phyloP scores from a whole-genome alignment of 169 alveolate species.

The Cryptosporidium parvum region DNA sequence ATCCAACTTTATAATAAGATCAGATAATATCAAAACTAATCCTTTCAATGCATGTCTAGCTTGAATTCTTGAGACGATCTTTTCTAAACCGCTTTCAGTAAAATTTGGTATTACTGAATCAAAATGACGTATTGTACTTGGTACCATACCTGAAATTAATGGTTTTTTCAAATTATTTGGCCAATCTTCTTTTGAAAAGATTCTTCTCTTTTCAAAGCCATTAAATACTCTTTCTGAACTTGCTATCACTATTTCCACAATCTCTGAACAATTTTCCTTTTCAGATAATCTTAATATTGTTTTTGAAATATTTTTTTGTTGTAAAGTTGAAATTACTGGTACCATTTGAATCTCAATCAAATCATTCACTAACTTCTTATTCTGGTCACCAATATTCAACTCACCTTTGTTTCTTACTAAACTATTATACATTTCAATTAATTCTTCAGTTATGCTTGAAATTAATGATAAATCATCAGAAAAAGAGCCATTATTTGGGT shows the following conservation, averaged over 20 bases:
- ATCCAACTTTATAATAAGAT: not conserved
- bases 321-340: slow-evolving; percentile 17
- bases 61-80: slow-evolving; percentile 36
- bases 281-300: not conserved
- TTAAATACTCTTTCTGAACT: not conserved
- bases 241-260: not conserved
- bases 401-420: not conserved
- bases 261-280: not conserved
- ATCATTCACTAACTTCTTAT: not conserved
- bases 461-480: slow-evolving; percentile 15
- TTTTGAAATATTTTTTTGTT: slow-evolving; percentile 35
- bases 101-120: not conserved
- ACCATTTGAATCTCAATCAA: slow-evolving; percentile 5
- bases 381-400: not conserved
- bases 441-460: not conserved
- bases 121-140: slow-evolving; percentile 21
- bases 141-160: slow-evolving; percentile 27
- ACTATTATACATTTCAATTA: not conserved
- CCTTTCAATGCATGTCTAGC: slow-evolving; percentile 60
- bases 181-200: slow-evolving; percentile 23
- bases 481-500: not conserved
- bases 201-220: not conserved
- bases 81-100: not conserved
- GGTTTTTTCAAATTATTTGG: slow-evolving; percentile 10
- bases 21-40: slow-evolving; percentile 4